Conservation (phyloP, 768 basidiomycete species). For the Asterophora lycoperdoides region DNA sequence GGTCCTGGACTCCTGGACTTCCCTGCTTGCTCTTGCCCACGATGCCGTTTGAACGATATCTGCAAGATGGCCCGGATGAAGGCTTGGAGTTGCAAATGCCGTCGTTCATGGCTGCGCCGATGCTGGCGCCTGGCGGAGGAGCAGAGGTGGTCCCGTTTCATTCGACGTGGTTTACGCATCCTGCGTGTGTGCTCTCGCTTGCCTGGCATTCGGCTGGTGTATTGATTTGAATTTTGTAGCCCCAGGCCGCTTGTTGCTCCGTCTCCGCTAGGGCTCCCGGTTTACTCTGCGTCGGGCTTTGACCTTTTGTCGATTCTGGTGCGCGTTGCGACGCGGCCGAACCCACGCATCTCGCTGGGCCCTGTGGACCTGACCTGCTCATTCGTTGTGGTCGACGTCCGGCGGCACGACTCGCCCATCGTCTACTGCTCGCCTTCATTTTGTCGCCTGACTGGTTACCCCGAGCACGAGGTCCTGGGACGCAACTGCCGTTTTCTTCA, state of each 20-base stretch:
- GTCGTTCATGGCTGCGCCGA: slow-evolving; percentile 58
- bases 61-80: slow-evolving; percentile 13
- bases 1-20: neutral
- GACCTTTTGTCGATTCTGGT: slow-evolving; percentile 82
- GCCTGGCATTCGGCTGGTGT: neutral
- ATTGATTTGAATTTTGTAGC: too few species aligned
- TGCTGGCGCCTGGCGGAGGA: slow-evolving; percentile 66
- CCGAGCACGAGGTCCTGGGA: slow-evolving; percentile 73
- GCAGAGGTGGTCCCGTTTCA: slow-evolving; percentile 63
- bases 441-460: slow-evolving; percentile 70
- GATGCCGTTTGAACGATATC: slow-evolving; percentile 43
- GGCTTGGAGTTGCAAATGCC: slow-evolving; percentile 55
- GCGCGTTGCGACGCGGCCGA: slow-evolving; percentile 67
- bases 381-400: slow-evolving; percentile 88
- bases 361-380: slow-evolving; percentile 90
- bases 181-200: slow-evolving; percentile 4
- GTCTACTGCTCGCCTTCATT: slow-evolving; percentile 90
- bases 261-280: slow-evolving; percentile 40
- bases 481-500: slow-evolving; percentile 91
- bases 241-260: slow-evolving; percentile 19
- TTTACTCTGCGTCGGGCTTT: slow-evolving; percentile 91
- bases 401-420: slow-evolving; percentile 78
- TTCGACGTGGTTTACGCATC: slow-evolving; percentile 50
- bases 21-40: neutral
- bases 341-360: slow-evolving; percentile 75